Conservation (phyloP, 176 grass and related monocot species). For the Chrysopogon serrulatus region DNA sequence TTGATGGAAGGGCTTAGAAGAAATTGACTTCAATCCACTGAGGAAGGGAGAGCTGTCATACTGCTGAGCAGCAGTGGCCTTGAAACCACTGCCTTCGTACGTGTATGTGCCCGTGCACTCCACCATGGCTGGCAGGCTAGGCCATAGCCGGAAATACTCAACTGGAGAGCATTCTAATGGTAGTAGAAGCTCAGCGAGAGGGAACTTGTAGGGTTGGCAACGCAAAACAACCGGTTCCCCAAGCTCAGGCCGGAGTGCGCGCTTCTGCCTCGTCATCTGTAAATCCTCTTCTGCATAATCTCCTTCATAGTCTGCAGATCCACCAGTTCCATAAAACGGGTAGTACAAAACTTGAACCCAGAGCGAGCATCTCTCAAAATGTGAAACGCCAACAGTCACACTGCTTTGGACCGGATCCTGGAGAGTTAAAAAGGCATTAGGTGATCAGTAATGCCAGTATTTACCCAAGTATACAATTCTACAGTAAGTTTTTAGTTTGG, state of each 20-base stretch:
- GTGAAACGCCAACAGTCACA: slow-evolving; percentile 95
- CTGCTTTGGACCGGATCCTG: slow-evolving; percentile 97
- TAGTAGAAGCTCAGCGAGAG: slow-evolving; percentile 83
- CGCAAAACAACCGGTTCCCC: slow-evolving; percentile 84
- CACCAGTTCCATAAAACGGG: slow-evolving; percentile 69
- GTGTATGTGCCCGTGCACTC: slow-evolving; percentile 91
- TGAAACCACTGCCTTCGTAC: slow-evolving; percentile 98
- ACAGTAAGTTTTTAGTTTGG: slow-evolving; percentile 1
- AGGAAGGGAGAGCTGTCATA: slow-evolving; percentile 92
- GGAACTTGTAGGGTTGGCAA: slow-evolving; percentile 95
- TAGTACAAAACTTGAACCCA: slow-evolving; percentile 99
- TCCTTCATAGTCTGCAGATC: slow-evolving; percentile 73
- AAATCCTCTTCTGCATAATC: slow-evolving; percentile 97
- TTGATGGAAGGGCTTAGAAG: slow-evolving; percentile 90
- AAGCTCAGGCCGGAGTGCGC: slow-evolving; percentile 56
- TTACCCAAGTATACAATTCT: not conserved
- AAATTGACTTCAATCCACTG: slow-evolving; percentile 79
- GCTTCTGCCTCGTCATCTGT: slow-evolving; percentile 80
- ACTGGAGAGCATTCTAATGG: slow-evolving; percentile 89
- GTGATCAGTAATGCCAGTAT: not conserved
- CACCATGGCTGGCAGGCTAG: slow-evolving; percentile 87
- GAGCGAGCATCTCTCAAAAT: slow-evolving; percentile 93
- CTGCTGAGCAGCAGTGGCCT: slow-evolving; percentile 97
- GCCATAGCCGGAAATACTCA: slow-evolving; percentile 94
- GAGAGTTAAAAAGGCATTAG: not conserved